Evolutionary conservation across 225 moss, liverwort and hornwort genomes (phyloP), one percentile per base, ranked within the genome.

Genomic region (Thuidium tamariscinum): DNA sequence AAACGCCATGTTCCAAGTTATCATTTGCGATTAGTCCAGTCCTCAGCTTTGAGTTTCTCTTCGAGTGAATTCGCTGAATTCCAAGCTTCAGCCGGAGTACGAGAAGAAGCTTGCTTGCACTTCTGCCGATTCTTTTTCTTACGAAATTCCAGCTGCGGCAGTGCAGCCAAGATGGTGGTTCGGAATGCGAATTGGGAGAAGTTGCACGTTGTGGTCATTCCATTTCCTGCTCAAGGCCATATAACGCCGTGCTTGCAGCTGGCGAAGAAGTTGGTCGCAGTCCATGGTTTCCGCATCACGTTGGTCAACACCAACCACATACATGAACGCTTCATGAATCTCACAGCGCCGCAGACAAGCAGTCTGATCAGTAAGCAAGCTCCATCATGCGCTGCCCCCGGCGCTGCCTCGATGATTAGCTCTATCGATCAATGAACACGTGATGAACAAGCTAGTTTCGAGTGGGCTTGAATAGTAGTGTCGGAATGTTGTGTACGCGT

Each of bases 241-340:
- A n/a, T 87, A 11, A 90, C 87, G 14, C 87, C 90, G 20, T 11
- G 8, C 72, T 67, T 89, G 87, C 87, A 88, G 57, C 81, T 89
- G 41, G 87, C 90, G 44, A 87, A 71, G 81, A 81, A 90, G 15
- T 83, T 90, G 13, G 84, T 84, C 8, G 64, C 29, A 34, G n/a
- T 42, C 27, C 69, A 69, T 36, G 88, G 80, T 36, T 89, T 89
- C 30, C 69, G 73, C 74, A 87, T 89, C 54, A 90, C 89, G 6
- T 87, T 92, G 42, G 89, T 92, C 61, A 92, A 85, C 74, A 89
- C 88, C 52, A 44, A 16, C 12, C 86, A 89, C 34, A 59, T 68
- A 62, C 85, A 90, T 18, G 88, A 89, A 3, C 79, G 63, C 17
- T n/a, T 92, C 23, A 87, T 85, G 85, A 34, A n/a, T 32, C 49